phyloP scores from a whole-genome alignment of 306 rosid genomes.

The Leucaena leucocephala region DNA sequence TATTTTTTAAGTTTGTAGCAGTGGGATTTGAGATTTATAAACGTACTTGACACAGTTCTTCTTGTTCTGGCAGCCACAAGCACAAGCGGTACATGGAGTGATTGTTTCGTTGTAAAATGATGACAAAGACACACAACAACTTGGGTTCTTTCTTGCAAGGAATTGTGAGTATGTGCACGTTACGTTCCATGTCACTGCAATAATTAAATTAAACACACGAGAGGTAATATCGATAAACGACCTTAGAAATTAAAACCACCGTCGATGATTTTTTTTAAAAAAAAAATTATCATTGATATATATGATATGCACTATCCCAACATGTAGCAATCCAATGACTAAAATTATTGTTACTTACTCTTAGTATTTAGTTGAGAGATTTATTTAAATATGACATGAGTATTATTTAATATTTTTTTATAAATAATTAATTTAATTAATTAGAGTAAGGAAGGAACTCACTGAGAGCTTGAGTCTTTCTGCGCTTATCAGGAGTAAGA shows the following conservation, averaged over 20 bases:
- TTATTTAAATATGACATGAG: too few species aligned
- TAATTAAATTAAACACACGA: background rate
- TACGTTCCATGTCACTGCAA: constrained; percentile 98
- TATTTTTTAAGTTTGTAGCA: background rate
- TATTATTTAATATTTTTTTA: too few species aligned
- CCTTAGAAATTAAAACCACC: background rate
- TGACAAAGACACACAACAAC: constrained; percentile 88
- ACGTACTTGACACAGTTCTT: constrained; percentile 66
- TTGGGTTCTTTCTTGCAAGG: constrained; percentile 77
- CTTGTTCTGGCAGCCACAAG: constrained; percentile 91
- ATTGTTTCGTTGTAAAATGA: constrained; percentile 87
- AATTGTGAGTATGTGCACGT: constrained; percentile 94
- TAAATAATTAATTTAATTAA: too few species aligned
- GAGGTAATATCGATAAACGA: background rate
- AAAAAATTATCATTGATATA: too few species aligned
- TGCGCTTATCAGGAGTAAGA: constrained; percentile 74
- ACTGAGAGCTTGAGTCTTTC: constrained; percentile 87
- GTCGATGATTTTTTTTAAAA: background rate
- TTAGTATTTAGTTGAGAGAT: too few species aligned
- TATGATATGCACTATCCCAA: too few species aligned
- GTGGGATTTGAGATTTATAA: background rate
- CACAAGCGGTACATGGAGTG: constrained; percentile 78
- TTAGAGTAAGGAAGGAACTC: constrained; percentile 30
- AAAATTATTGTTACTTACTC: too few species aligned
- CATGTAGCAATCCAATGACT: too few species aligned